Evolutionary conservation across 129 eudicot species (phyloP), one percentile per base, ranked within the genome.

Genomic region (Flaveria trinervia): DNA sequence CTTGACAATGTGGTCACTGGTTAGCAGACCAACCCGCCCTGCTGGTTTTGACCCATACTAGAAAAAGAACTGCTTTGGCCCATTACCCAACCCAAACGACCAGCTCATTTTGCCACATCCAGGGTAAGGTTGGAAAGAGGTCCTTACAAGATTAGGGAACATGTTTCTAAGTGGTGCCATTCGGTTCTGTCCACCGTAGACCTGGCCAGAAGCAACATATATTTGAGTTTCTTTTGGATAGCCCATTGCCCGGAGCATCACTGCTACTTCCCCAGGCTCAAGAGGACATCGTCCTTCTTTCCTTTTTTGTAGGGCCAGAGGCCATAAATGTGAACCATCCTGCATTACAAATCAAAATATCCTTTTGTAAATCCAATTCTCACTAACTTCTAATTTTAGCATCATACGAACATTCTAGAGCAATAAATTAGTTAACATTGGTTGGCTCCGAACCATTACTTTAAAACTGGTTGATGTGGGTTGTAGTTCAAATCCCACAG

Each of bases 231-330:
- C 98, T 85, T 94, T 94, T 0, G 98, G 96, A 61, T 94, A 94
- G 25, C 98, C 98, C 98, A 94, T 94, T n/a, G 96, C 97, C 44
- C 97, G 91, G 17, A 94, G 92, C 92, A 91, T 91, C 68, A 94
- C 98, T 9, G 98, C 98, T 43, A 94, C 98, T 82, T 94, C 98
- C 61, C 93, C 96, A 52, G 98, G 98, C 78, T 94, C 98, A 41
- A 94, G 96, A 22, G 98, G 98, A 79, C 98, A 94, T 46, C 98
- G 92, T n/a, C 98, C 98, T 85, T 91, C 98, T 88, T 94, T 94
- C 71, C 98, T 87, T 81, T 94, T 94, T 70, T 91, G 98, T 17
- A 94, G 88, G 28, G 98, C 97, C 72, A 89, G 82, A 33, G 95
- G 83, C 98, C 98, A 94, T 14, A 94, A 87, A 84, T 94, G 98